phyloP scores from a whole-genome alignment of 129 eudicot species.

The Escallonia herrerae region DNA sequence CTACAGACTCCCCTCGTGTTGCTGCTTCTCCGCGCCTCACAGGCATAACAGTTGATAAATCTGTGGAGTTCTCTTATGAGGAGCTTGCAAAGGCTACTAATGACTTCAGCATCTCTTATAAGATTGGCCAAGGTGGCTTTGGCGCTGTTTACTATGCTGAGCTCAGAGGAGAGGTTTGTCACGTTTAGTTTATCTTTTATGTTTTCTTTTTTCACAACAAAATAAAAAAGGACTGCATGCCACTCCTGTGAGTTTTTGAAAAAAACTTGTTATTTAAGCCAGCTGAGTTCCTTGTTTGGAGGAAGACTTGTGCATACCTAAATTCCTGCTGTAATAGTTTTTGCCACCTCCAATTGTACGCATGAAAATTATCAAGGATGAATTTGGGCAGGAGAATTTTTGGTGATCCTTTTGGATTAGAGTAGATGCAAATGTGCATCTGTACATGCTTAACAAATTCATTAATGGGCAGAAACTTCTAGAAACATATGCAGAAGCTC shows the following conservation, averaged over 20 bases:
- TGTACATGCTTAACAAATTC: neutral
- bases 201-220: no score
- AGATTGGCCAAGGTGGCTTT: constrained; percentile 98
- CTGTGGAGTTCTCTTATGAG: constrained; percentile 94
- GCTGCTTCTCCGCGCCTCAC: constrained; percentile 51
- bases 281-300: neutral
- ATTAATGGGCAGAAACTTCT: no score
- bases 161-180: constrained; percentile 95
- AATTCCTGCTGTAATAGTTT: neutral
- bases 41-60: constrained; percentile 87
- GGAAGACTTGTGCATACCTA: neutral
- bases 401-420: neutral
- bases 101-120: constrained; percentile 76
- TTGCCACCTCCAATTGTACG: neutral
- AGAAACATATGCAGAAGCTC: neutral
- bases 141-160: constrained; percentile 98
- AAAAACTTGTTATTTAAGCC: neutral
- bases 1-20: constrained; percentile 29
- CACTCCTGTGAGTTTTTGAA: neutral
- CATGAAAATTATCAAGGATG: neutral
- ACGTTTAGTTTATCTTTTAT: neutral
- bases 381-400: neutral
- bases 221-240: neutral
- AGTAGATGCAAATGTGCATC: neutral
- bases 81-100: constrained; percentile 83